Evolutionary conservation across 768 basidiomycete species (phyloP), one percentile per base, ranked within the genome.

Genomic region (Mycena floridula): DNA sequence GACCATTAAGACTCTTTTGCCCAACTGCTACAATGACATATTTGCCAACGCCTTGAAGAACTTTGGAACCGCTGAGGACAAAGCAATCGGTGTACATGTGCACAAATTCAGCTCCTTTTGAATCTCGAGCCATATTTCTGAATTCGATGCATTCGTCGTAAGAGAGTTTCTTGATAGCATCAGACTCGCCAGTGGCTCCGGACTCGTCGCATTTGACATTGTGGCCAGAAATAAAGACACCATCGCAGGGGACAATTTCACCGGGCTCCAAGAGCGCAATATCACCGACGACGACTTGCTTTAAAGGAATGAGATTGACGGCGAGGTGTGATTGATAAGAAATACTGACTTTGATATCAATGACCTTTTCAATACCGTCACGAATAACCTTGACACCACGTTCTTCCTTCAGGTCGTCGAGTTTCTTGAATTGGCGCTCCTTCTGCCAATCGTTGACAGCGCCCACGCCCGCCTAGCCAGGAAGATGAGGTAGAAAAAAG

Each of bases 371-470:
- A 9, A 69, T 59, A 25, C 82, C 83, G 44, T 77, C 67, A 12
- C 92, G 82, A 48, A 91, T 82, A 41, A 86, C 83, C 62, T 92
- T 92, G 54, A 92, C 81, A 4, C 75, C 79, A 22, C 96, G 87
- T 53, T 95, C 95, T 45, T 98, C 95, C 64, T 95, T 94, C 65
- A 94, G 87, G 54, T 87, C 89, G 57, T 97, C 98, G 32, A 99
- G 76, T 18, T 70, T 73, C 55, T 85, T 81, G 71, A 98, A 99
- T 65, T 98, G 96, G 2, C 83, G 82, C 63, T 99, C 95, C 65
- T 98, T 98, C 64, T 97, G 93, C 86, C 89, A 99, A 64, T 99
- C 96, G 56, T 96, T 98, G 37, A 97, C 53, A 9, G 92, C 91
- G 24, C 95, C 95, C 45, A 99, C 94, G 35, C 91, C 54, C 47